phyloP scores from a whole-genome alignment of 805 yeast genomes.

The Candida palmyrensis region DNA sequence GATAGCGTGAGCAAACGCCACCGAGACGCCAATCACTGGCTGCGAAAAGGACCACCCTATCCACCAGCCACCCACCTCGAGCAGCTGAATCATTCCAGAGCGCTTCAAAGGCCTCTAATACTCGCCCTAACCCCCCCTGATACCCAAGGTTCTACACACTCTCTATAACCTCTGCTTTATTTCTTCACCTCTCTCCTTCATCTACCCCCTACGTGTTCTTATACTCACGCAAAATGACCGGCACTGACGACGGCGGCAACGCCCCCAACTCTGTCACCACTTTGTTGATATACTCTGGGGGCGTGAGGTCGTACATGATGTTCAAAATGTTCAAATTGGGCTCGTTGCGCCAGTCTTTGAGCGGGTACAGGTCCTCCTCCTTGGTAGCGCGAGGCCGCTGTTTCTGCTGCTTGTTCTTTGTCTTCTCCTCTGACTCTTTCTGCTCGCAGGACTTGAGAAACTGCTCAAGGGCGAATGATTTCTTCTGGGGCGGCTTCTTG shows the following conservation, averaged over 20 bases:
- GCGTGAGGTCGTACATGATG: conserved; percentile 90
- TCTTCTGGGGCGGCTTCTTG: conserved; percentile 51
- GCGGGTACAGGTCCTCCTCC: conserved; percentile 30
- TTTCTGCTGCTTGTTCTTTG: conserved; percentile 4
- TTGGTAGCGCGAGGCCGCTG: conserved; percentile 9
- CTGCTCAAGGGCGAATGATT: conserved; percentile 61
- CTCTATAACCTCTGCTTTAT: neutral
- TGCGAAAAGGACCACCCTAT: no score
- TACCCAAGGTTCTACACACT: no score
- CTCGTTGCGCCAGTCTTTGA: conserved; percentile 60
- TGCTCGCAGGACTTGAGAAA: conserved; percentile 44
- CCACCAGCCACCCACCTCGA: no score
- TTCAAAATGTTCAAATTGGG: conserved; percentile 69
- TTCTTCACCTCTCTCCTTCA: neutral
- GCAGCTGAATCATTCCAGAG: neutral
- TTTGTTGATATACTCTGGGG: conserved; percentile 89
- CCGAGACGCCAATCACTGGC: no score
- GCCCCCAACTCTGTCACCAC: conserved; percentile 95
- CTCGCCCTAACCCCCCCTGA: no score
- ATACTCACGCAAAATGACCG: conserved; percentile 92
- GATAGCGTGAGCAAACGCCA: no score
- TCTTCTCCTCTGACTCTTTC: conserved; percentile 14
- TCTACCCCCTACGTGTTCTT: conserved; percentile 35
- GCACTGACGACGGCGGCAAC: conserved; percentile 96
- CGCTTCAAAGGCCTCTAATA: neutral